phyloP scores from a whole-genome alignment of 169 alveolate genomes.

The Haemoproteus tartakovskyi region DNA sequence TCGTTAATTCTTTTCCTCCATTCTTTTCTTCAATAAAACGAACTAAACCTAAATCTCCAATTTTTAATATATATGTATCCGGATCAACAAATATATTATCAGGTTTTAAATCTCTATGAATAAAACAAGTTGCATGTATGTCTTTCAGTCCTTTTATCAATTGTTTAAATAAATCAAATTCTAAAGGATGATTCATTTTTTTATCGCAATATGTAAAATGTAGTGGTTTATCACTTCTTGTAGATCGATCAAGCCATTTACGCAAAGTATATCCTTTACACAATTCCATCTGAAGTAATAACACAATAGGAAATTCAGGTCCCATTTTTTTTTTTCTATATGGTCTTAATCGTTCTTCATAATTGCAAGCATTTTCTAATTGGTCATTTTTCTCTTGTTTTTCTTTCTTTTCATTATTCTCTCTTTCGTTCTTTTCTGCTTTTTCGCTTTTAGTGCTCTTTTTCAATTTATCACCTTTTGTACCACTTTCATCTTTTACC shows the following conservation, averaged over 20 bases:
- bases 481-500: slow-evolving; percentile 72
- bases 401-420: slow-evolving; percentile 32
- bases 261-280: slow-evolving; percentile 86
- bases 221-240: slow-evolving; percentile 70
- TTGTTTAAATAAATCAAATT: slow-evolving; percentile 81
- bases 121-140: slow-evolving; percentile 84
- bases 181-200: slow-evolving; percentile 72
- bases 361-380: slow-evolving; percentile 24
- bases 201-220: slow-evolving; percentile 52
- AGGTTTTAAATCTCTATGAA: slow-evolving; percentile 90
- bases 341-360: too few species aligned
- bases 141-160: slow-evolving; percentile 86
- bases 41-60: slow-evolving; percentile 91
- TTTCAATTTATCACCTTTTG: slow-evolving; percentile 63
- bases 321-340: slow-evolving; percentile 63
- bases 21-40: slow-evolving; percentile 79
- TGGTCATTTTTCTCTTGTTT: slow-evolving; percentile 33
- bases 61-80: slow-evolving; percentile 77
- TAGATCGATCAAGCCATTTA: slow-evolving; percentile 82
- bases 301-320: slow-evolving; percentile 72
- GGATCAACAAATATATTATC: slow-evolving; percentile 87
- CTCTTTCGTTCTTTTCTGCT: slow-evolving; percentile 15
- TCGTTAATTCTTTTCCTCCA: slow-evolving; percentile 64
- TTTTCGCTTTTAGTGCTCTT: not conserved
- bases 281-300: slow-evolving; percentile 86